phyloP scores from a whole-genome alignment of 495 filamentous ascomycete genomes.

The Annulohypoxylon nitens region DNA sequence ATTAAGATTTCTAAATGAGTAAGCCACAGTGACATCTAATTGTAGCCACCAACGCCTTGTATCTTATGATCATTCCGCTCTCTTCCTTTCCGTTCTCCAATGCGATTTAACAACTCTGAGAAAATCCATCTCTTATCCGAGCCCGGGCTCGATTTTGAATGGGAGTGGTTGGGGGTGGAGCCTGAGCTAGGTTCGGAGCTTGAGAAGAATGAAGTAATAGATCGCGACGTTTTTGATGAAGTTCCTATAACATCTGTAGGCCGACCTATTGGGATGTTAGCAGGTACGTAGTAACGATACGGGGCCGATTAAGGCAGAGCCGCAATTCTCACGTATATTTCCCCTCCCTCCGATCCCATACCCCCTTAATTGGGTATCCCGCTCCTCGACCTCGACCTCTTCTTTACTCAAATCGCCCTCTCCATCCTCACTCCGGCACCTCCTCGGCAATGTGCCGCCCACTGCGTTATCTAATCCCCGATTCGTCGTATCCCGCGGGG shows the following conservation, averaged over 20 bases:
- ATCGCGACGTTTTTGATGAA: constrained; percentile 30
- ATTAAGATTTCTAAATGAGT: too few relatives aligned
- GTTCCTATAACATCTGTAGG: constrained; percentile 45
- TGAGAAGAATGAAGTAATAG: constrained; percentile 39
- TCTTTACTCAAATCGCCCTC: not conserved
- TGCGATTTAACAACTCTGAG: too few relatives aligned
- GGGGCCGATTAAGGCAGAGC: not conserved
- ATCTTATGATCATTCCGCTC: too few relatives aligned
- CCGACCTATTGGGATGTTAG: constrained; percentile 36
- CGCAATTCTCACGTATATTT: constrained; percentile 53
- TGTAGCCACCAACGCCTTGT: too few relatives aligned
- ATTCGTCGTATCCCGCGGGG: not conserved
- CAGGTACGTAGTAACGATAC: not conserved
- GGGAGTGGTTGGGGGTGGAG: too few relatives aligned
- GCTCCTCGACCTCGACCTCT: constrained; percentile 31
- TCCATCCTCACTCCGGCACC: constrained; percentile 30
- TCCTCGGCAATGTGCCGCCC: constrained; percentile 17
- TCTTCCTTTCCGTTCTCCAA: too few relatives aligned
- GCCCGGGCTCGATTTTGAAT: too few relatives aligned
- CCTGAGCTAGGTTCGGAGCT: not conserved
- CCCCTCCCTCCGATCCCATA: constrained; percentile 59
- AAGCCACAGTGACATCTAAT: too few relatives aligned
- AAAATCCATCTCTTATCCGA: constrained; percentile 28
- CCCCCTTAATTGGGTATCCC: constrained; percentile 54
- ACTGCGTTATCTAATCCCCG: constrained; percentile 38